Percentiles rank a stretch among this genome's conserved stretches.
These are phyloP conservation scores for Spencermartinsiella europaea DNA, from an alignment of 805 yeast species.

Conservation along the genomic window DNA sequence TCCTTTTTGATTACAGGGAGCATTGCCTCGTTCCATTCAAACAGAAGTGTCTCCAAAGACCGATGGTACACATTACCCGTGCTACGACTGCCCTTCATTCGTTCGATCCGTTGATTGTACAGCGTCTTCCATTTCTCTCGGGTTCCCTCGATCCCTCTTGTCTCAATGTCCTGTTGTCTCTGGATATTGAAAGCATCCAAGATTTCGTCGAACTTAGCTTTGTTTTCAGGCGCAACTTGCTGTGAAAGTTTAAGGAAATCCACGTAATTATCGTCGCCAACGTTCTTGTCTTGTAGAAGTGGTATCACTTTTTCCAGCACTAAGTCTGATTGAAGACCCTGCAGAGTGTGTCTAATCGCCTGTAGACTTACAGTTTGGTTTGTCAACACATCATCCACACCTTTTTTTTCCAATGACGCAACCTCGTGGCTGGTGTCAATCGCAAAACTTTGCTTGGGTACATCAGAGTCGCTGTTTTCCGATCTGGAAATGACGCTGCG, in stretches of 20 bases:
- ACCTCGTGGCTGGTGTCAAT: conserved; percentile 2
- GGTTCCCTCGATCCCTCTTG: conserved; percentile 78
- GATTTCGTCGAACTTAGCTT: conserved; percentile 51
- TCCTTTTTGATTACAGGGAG: conserved; percentile 68
- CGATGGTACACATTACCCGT: conserved; percentile 30
- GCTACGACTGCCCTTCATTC: neutral
- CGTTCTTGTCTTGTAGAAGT: conserved; percentile 31
- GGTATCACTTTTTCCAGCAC: conserved; percentile 29
- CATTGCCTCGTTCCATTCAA: conserved; percentile 78
- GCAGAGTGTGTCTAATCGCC: conserved; percentile 68
- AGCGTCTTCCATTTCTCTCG: conserved; percentile 84
- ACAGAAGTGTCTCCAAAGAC: conserved; percentile 66
- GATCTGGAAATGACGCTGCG: neutral
- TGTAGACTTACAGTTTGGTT: conserved; percentile 68
- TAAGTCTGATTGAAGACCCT: conserved; percentile 38
- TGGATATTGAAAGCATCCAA: conserved; percentile 66
- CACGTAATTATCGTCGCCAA: conserved; percentile 29
- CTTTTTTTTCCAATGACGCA: conserved; percentile 46
- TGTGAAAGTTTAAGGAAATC: conserved; percentile 68
- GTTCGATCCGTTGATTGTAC: conserved; percentile 41
- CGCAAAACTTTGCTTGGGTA: neutral
- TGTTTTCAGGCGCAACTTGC: conserved; percentile 40
- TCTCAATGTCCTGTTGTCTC: conserved; percentile 73
- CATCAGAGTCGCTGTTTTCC: neutral
- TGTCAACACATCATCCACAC: conserved; percentile 40